Base-by-base conservation (phyloP, 345 rosid species). In the Populus deltoides region DNA sequence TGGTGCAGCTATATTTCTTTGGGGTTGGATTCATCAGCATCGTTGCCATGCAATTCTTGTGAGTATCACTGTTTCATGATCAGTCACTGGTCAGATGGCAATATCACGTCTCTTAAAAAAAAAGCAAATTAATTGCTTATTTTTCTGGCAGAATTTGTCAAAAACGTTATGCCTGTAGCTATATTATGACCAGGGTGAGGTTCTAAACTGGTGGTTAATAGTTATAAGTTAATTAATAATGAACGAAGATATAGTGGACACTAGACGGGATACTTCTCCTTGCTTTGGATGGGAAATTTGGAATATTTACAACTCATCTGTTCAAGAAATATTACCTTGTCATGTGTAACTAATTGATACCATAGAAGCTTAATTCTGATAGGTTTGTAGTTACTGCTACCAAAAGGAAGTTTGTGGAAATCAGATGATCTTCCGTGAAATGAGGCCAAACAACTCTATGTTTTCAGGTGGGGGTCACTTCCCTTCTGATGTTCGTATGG, bases 1-100 rank as follows among this genome's bases (percentile, higher is more conserved):
- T 77, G 97, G 97, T 68, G 89, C 84, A 8, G 80, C 75, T 71
- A 65, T 93, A 68, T 89, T 93, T 79, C 67, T 88, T 3, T 90
- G 93, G 90, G 97, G 98, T 51, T 91, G 92, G 94, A 72, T 88
- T 71, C 97, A 89, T 86, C 98, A 93, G 45, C 83, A 49, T 6
- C 83, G 77, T 9, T 90, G 93, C 75, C 97, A 93, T 67, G 77
- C 81, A 45, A 89, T 91, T 79, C 90, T 90, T 74, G 95, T 93
- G 88, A 63, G 88, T 82, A 18, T 47, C 39, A 70, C 39, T 67
- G 35, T 15, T 36, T 45, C 27, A 22, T 7, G 29, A 6, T 67
- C 59, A 45, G 51, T 45, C 17, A n/a, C 63, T 9, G 8, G 63
- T 57, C 5, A 57, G 29, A 57, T 57, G 63, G 29, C 13, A 57